Evolutionary conservation across 2,329 filamentous ascomycete species (phyloP).

Genomic region (Penicillium sp.): DNA sequence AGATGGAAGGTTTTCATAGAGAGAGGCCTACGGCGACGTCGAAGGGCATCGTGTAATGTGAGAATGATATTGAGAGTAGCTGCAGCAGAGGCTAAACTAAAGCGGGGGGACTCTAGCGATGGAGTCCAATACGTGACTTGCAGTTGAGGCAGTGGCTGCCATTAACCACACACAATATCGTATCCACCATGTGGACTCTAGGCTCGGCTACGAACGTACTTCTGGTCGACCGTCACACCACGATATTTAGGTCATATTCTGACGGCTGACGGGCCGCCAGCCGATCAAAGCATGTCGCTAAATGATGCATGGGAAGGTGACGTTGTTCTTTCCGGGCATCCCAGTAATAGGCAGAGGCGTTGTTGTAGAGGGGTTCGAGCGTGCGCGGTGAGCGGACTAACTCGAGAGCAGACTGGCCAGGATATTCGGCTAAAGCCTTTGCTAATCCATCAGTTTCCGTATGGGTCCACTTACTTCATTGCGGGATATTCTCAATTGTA

Average conservation of each 20-base stretch:
- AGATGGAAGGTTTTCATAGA: too few species aligned
- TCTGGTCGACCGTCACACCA: slow-evolving; percentile 65
- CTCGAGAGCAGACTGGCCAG: background rate
- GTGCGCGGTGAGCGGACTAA: slow-evolving; percentile 56
- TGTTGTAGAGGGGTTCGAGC: slow-evolving; percentile 69
- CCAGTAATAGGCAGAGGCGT: slow-evolving; percentile 72
- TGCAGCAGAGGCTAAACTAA: too few species aligned
- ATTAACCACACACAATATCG: slow-evolving; percentile 71
- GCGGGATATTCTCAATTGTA: background rate
- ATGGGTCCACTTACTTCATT: too few species aligned
- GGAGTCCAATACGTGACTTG: slow-evolving; percentile 69
- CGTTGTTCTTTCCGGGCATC: slow-evolving; percentile 65
- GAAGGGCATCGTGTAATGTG: too few species aligned
- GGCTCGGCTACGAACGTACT: slow-evolving; percentile 46
- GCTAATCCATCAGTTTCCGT: background rate
- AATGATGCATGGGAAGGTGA: slow-evolving; percentile 54
- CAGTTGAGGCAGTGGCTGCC: slow-evolving; percentile 76
- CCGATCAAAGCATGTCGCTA: slow-evolving; percentile 65
- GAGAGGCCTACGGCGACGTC: too few species aligned
- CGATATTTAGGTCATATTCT: slow-evolving; percentile 69
- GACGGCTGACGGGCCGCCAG: slow-evolving; percentile 67
- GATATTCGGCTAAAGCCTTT: background rate
- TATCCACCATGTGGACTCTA: slow-evolving; percentile 55
- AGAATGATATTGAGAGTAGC: too few species aligned
- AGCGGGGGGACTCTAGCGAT: background rate